Conservation (phyloP, 768 basidiomycete species). For the Collybiopsis confluens region DNA sequence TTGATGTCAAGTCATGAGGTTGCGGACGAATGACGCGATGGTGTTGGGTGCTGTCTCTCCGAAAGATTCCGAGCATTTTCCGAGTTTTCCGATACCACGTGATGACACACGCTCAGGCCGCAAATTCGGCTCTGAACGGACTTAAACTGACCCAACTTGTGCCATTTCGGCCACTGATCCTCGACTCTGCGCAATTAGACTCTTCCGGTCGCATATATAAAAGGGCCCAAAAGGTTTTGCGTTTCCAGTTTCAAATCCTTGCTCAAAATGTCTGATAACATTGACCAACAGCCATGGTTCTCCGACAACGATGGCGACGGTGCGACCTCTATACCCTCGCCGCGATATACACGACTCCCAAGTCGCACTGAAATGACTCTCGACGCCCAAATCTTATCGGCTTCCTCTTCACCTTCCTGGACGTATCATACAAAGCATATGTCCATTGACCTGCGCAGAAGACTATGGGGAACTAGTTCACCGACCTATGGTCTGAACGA, state of each 20-base stretch:
- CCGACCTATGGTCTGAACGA: conserved; percentile 5
- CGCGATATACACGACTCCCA: background rate
- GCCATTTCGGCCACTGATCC: background rate
- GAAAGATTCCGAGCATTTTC: too few relatives aligned
- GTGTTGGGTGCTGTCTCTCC: too few relatives aligned
- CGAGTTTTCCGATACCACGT: too few relatives aligned
- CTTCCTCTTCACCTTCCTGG: conserved; percentile 1
- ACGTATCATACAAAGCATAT: conserved; percentile 1
- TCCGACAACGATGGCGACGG: background rate
- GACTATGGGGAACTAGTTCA: conserved; percentile 1
- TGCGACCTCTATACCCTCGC: background rate
- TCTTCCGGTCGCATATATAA: conserved; percentile 2
- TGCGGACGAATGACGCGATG: too few relatives aligned
- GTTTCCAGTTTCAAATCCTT: background rate
- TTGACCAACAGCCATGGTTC: background rate
- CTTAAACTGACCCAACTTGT: too few relatives aligned
- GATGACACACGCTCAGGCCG: too few relatives aligned
- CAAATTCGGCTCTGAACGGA: too few relatives aligned
- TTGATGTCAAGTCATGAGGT: too few relatives aligned
- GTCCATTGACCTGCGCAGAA: background rate
- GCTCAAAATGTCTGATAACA: background rate
- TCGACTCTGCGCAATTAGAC: background rate
- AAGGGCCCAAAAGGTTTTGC: background rate
- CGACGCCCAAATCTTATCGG: background rate
- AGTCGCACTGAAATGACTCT: conserved; percentile 1